Conservation (phyloP, 441 rosid species). For the Brassica balearica region DNA sequence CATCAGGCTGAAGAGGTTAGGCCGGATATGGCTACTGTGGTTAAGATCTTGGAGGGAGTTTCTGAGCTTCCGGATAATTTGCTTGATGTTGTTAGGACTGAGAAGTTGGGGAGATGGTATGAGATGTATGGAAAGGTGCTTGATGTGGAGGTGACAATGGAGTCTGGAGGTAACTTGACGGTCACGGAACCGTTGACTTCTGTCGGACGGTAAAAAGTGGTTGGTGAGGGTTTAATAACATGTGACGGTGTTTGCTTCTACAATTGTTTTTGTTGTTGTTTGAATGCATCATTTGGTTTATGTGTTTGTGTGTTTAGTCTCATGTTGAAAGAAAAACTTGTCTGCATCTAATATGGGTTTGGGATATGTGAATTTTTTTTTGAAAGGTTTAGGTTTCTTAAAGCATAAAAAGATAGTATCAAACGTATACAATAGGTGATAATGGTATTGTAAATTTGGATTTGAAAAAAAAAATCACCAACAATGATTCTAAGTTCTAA, state of each 20-base stretch:
- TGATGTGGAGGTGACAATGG: background rate
- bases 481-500: too few species aligned
- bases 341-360: too few species aligned
- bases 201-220: slow-evolving; percentile 17
- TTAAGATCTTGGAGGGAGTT: slow-evolving; percentile 17
- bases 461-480: too few species aligned
- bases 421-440: too few species aligned
- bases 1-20: slow-evolving; percentile 31
- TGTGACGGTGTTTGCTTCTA: slow-evolving; percentile 2
- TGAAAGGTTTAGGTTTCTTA: too few species aligned
- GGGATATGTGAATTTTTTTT: too few species aligned
- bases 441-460: too few species aligned
- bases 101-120: slow-evolving; percentile 26
- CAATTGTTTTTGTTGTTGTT: too few species aligned
- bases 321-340: too few species aligned
- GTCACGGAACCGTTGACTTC: slow-evolving; percentile 33
- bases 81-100: slow-evolving; percentile 30
- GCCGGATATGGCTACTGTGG: slow-evolving; percentile 37
- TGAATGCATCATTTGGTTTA: background rate
- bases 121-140: slow-evolving; percentile 11
- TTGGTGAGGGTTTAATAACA: background rate
- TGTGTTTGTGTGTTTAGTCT: too few species aligned
- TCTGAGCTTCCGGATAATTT: slow-evolving; percentile 27
- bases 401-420: too few species aligned
- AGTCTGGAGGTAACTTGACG: slow-evolving; percentile 19